These are phyloP conservation scores for Malbranchea zuffiana DNA, from an alignment of 2,329 filamentous ascomycete genomes.

Conservation along the genomic window DNA sequence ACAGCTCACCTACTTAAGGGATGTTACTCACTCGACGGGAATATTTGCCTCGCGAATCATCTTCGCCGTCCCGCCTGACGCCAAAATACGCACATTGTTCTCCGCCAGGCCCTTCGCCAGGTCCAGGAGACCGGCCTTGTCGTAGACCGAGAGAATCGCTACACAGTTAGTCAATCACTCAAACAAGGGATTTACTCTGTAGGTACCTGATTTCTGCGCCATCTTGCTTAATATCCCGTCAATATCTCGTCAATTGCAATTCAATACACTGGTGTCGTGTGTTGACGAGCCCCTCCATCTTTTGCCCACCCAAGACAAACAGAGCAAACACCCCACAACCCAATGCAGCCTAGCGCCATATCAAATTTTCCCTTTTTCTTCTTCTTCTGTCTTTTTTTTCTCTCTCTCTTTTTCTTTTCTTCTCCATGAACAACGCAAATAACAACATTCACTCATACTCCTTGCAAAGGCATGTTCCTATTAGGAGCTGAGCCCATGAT, in stretches of 20 bases:
- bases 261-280: background rate
- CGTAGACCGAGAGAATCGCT: slow-evolving; percentile 95
- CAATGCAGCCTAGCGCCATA: slow-evolving; percentile 4
- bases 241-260: background rate
- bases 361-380: slow-evolving; percentile 14
- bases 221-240: slow-evolving; percentile 18
- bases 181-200: too few relatives aligned
- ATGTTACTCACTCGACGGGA: slow-evolving; percentile 66
- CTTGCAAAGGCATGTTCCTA: slow-evolving; percentile 42
- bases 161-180: background rate
- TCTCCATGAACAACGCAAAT: slow-evolving; percentile 49
- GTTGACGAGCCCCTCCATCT: slow-evolving; percentile 1
- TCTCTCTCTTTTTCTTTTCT: slow-evolving; percentile 22
- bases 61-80: slow-evolving; percentile 87
- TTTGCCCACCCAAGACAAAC: slow-evolving; percentile 6
- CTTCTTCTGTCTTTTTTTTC: slow-evolving; percentile 21
- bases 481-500: slow-evolving; percentile 40
- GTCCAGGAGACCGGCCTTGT: slow-evolving; percentile 93
- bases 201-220: slow-evolving; percentile 33
- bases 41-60: slow-evolving; percentile 96
- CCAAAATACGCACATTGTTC: slow-evolving; percentile 83
- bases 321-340: background rate
- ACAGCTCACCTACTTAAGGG: background rate
- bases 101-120: slow-evolving; percentile 81
- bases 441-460: slow-evolving; percentile 45